Evolutionary conservation across 1,284 basidiomycete genomes (phyloP).

Genomic region (Sutorius eximius): DNA sequence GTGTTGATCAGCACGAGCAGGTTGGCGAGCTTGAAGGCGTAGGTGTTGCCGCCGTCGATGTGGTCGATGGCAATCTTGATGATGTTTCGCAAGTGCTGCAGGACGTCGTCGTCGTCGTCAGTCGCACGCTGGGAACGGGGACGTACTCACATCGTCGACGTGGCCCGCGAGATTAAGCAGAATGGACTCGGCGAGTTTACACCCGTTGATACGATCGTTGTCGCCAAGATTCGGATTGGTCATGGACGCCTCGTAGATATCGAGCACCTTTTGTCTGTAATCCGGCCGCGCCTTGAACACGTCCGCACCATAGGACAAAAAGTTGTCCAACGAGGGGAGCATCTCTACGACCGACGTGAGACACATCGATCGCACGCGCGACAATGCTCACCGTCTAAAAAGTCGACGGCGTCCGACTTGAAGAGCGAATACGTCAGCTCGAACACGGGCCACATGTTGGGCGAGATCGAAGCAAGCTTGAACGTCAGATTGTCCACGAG

Average conservation of each 20-base stretch:
- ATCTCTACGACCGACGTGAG: conserved; percentile 58
- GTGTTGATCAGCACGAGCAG: conserved; percentile 83
- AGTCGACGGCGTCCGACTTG: conserved; percentile 83
- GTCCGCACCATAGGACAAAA: conserved; percentile 82
- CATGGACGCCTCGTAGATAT: conserved; percentile 82
- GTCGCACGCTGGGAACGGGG: background rate
- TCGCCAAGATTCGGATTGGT: conserved; percentile 76
- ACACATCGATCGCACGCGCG: no score
- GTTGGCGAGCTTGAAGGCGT: conserved; percentile 71
- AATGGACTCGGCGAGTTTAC: conserved; percentile 82
- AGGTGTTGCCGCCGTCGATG: conserved; percentile 60
- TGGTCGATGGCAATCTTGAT: conserved; percentile 60
- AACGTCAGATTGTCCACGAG: conserved; percentile 85
- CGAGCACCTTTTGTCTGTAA: conserved; percentile 80
- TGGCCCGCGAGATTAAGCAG: conserved; percentile 77
- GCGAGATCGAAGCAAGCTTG: conserved; percentile 74
- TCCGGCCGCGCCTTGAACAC: conserved; percentile 71
- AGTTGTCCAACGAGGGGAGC: conserved; percentile 88
- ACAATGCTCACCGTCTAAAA: conserved; percentile 65
- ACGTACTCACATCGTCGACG: conserved; percentile 68
- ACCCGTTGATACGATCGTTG: conserved; percentile 80
- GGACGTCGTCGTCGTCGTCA: background rate
- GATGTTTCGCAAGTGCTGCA: conserved; percentile 53
- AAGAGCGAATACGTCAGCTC: conserved; percentile 84
- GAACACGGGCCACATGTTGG: conserved; percentile 86